Evolutionary conservation across 2,329 filamentous ascomycete species (phyloP).

Genomic region (Aspergillus aculeatus): DNA sequence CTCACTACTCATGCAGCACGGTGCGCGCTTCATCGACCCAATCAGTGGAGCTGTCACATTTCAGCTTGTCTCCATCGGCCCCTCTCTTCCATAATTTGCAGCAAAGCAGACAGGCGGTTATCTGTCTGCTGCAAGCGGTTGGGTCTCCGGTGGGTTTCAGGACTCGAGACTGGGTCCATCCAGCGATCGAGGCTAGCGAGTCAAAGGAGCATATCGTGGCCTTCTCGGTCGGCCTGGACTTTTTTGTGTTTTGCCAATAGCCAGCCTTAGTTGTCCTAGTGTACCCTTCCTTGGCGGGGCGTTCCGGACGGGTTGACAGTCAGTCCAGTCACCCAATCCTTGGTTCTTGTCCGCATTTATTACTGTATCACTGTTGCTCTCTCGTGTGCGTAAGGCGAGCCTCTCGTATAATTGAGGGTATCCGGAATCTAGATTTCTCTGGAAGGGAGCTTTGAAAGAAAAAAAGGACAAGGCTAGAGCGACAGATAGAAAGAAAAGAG

Average conservation of each 20-base stretch:
- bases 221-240: neutral
- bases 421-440: neutral
- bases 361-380: neutral
- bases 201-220: neutral
- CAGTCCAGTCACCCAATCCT: neutral
- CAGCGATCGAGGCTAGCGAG: neutral
- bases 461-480: neutral
- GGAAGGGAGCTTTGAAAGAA: too few species aligned
- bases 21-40: slow-evolving; percentile 4
- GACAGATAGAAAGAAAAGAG: neutral
- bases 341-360: neutral
- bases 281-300: neutral
- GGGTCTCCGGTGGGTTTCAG: neutral
- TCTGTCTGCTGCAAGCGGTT: neutral
- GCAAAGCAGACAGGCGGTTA: neutral
- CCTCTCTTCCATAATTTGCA: neutral
- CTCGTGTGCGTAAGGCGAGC: neutral
- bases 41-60: slow-evolving; percentile 5
- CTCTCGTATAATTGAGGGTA: neutral
- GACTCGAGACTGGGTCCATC: neutral
- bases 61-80: neutral
- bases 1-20: neutral
- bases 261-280: too few species aligned
- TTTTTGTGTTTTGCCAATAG: neutral
- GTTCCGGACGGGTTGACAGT: neutral